A percentile compares a stretch with the other conserved stretches of the same genome.
These are phyloP conservation scores for Sanghuangporus baumii DNA, from an alignment of 1,284 basidiomycete species.

Conservation along the genomic window DNA sequence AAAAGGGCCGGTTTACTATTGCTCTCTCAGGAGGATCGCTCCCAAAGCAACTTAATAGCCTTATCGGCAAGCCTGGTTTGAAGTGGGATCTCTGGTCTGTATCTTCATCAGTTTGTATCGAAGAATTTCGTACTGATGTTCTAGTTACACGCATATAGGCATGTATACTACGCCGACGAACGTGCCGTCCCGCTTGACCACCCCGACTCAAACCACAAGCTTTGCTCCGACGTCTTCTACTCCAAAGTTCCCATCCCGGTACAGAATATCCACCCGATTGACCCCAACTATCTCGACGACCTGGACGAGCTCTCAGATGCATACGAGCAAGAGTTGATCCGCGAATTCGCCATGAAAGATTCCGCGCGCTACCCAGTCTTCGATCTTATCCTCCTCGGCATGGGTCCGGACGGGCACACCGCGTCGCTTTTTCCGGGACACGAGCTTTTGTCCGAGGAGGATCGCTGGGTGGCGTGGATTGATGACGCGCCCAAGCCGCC, in stretches of 20 bases:
- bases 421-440: slow-evolving; percentile 95
- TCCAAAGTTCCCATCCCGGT: slow-evolving; percentile 78
- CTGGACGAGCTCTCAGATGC: slow-evolving; percentile 87
- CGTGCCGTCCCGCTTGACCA: slow-evolving; percentile 91
- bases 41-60: slow-evolving; percentile 75
- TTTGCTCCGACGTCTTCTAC: slow-evolving; percentile 77
- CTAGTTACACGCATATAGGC: slow-evolving; percentile 50
- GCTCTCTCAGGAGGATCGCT: slow-evolving; percentile 93
- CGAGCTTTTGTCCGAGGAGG: slow-evolving; percentile 75
- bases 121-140: slow-evolving; percentile 1
- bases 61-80: slow-evolving; percentile 69
- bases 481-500: slow-evolving; percentile 95
- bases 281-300: slow-evolving; percentile 64
- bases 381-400: slow-evolving; percentile 90
- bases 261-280: slow-evolving; percentile 83
- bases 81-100: slow-evolving; percentile 95
- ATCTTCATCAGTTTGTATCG: slow-evolving; percentile 5
- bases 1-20: slow-evolving; percentile 86
- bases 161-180: slow-evolving; percentile 97
- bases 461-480: slow-evolving; percentile 92
- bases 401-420: slow-evolving; percentile 96
- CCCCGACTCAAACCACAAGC: slow-evolving; percentile 85
- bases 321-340: slow-evolving; percentile 91
- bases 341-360: slow-evolving; percentile 85
- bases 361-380: slow-evolving; percentile 92